Conservation (phyloP, 108 stramenopile genomes). For the Conticribra weissflogii region DNA sequence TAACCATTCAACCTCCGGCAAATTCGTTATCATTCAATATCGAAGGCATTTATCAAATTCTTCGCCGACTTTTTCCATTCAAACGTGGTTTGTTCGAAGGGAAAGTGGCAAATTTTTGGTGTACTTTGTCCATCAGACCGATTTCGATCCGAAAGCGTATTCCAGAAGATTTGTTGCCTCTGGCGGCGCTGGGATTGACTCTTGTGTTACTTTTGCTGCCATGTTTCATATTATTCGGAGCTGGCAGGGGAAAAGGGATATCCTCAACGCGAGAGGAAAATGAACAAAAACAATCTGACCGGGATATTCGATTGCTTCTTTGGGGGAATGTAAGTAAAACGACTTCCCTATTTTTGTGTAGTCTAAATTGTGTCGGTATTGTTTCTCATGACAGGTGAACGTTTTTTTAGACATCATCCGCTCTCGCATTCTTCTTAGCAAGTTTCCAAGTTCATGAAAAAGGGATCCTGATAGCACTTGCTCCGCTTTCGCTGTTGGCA, state of each 20-base stretch:
- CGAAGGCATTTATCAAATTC: slow-evolving; percentile 58
- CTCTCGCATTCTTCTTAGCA: slow-evolving; percentile 92
- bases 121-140: slow-evolving; percentile 71
- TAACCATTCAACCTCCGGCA: slow-evolving; percentile 16
- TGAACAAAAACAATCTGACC: background rate
- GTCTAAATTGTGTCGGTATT: too few relatives aligned
- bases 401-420: slow-evolving; percentile 35
- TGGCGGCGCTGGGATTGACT: slow-evolving; percentile 57
- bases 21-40: slow-evolving; percentile 13
- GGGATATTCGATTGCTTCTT: slow-evolving; percentile 49
- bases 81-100: slow-evolving; percentile 95
- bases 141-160: slow-evolving; percentile 70
- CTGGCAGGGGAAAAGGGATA: slow-evolving; percentile 37
- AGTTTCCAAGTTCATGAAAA: slow-evolving; percentile 97
- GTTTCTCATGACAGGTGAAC: too few relatives aligned
- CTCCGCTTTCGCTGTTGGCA: slow-evolving; percentile 72
- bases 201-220: slow-evolving; percentile 55
- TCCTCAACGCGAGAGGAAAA: slow-evolving; percentile 24
- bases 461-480: slow-evolving; percentile 84
- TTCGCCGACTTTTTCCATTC: slow-evolving; percentile 89
- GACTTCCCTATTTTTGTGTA: too few relatives aligned
- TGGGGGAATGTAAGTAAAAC: slow-evolving; percentile 51
- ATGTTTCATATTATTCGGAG: slow-evolving; percentile 42
- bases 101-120: slow-evolving; percentile 96
- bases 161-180: slow-evolving; percentile 52